Percentiles rank a stretch among this genome's conserved stretches.
Evolutionary conservation across 108 stramenopile genomes (phyloP).

Genomic region (Pseudonitzschia delicatissima): DNA sequence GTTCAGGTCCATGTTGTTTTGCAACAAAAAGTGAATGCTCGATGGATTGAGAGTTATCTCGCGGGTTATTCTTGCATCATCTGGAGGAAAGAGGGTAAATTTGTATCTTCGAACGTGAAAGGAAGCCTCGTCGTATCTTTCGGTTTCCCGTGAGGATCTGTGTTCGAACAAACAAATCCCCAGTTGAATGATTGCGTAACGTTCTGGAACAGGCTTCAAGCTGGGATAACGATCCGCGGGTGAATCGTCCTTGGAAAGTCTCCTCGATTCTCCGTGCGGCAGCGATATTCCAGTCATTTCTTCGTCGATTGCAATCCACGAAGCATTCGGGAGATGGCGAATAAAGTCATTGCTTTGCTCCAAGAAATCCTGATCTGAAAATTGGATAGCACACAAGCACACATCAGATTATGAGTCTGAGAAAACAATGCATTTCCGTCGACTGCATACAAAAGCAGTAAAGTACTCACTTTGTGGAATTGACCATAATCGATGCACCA

Average conservation of each 20-base stretch:
- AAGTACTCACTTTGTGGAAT: constrained; percentile 7
- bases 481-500: constrained; percentile 12
- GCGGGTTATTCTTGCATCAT: constrained; percentile 20
- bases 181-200: constrained; percentile 73
- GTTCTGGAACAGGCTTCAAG: constrained; percentile 57
- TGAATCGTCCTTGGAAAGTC: constrained; percentile 56
- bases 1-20: constrained; percentile 72
- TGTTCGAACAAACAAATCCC: constrained; percentile 75
- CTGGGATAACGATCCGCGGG: constrained; percentile 49
- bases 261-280: constrained; percentile 15
- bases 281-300: constrained; percentile 84
- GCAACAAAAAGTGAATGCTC: constrained; percentile 54
- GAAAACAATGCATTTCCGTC: neutral
- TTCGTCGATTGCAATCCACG: constrained; percentile 75
- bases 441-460: neutral
- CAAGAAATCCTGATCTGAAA: constrained; percentile 13
- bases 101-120: constrained; percentile 55
- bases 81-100: constrained; percentile 72
- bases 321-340: constrained; percentile 55
- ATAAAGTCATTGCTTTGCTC: constrained; percentile 71
- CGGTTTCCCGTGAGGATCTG: neutral
- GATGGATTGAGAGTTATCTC: constrained; percentile 70
- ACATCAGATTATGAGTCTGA: neutral
- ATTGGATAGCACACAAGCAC: neutral
- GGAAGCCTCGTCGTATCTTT: constrained; percentile 8